phyloP scores from a whole-genome alignment of 2,329 filamentous ascomycete species.

The Sclerotinia nivalis region DNA sequence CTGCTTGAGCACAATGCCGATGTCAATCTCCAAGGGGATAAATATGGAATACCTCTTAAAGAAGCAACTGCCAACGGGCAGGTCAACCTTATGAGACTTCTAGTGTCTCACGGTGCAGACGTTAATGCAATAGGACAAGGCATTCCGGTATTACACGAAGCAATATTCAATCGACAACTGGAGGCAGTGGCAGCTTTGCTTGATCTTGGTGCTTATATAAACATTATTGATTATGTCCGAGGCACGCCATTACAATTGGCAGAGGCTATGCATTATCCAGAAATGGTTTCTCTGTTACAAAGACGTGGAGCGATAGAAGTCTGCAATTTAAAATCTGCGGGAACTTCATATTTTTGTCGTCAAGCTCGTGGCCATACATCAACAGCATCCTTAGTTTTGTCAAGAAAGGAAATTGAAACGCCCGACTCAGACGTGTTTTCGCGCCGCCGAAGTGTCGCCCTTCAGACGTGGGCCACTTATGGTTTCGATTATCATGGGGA shows the following conservation, averaged over 20 bases:
- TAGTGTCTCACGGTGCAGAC: background rate
- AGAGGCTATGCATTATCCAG: background rate
- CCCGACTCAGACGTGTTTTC: background rate
- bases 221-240: background rate
- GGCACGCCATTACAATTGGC: background rate
- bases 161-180: background rate
- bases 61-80: background rate
- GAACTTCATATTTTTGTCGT: background rate
- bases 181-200: background rate
- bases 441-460: background rate
- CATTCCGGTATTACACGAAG: rapidly evolving
- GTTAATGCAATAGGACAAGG: background rate
- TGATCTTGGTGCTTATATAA: background rate
- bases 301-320: background rate
- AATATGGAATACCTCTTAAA: background rate
- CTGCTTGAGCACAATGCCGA: background rate
- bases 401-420: background rate
- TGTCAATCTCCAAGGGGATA: background rate
- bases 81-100: rapidly evolving
- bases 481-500: background rate
- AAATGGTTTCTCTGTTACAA: background rate
- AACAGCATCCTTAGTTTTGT: background rate
- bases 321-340: background rate
- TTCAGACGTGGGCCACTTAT: background rate
- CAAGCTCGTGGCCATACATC: background rate